Conservation (phyloP, 495 filamentous ascomycete species). For the Daldinia vernicosa region DNA sequence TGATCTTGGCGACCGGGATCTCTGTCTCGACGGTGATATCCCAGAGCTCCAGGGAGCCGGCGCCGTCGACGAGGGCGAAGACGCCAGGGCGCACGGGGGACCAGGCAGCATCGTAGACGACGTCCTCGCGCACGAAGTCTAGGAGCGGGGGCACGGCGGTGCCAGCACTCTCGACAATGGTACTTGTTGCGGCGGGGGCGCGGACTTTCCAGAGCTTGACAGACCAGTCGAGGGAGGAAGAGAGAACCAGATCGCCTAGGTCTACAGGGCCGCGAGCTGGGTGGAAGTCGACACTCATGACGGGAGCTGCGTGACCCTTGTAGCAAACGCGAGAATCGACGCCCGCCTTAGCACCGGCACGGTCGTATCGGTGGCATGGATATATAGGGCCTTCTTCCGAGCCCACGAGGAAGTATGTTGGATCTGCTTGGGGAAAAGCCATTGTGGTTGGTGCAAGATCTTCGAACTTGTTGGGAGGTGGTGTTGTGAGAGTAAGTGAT, state of each 20-base stretch:
- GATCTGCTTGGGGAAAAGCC: constrained; percentile 94
- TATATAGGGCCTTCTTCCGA: constrained; percentile 96
- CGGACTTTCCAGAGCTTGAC: constrained; percentile 96
- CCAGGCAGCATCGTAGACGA: constrained; percentile 96
- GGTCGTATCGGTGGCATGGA: constrained; percentile 95
- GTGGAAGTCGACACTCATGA: constrained; percentile 96
- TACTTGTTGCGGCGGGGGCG: constrained; percentile 72
- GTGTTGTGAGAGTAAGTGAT: constrained; percentile 82
- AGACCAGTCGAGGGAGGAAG: constrained; percentile 89
- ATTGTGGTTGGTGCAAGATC: constrained; percentile 96
- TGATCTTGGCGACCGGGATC: constrained; percentile 81
- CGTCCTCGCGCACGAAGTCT: constrained; percentile 90
- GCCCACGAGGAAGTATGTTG: constrained; percentile 96
- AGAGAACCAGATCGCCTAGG: constrained; percentile 92
- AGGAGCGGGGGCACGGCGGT: constrained; percentile 74
- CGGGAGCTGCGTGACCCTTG: constrained; percentile 86
- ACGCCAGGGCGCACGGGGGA: constrained; percentile 90
- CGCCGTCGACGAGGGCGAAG: constrained; percentile 92
- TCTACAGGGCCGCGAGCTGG: constrained; percentile 90
- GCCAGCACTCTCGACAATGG: constrained; percentile 59
- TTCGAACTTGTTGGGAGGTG: constrained; percentile 89
- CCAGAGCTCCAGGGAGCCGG: constrained; percentile 93
- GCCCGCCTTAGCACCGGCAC: constrained; percentile 94
- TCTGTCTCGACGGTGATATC: constrained; percentile 92
- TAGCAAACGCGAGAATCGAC: constrained; percentile 88